Conservation (phyloP, 306 rosid species). For the Malus asiatica region DNA sequence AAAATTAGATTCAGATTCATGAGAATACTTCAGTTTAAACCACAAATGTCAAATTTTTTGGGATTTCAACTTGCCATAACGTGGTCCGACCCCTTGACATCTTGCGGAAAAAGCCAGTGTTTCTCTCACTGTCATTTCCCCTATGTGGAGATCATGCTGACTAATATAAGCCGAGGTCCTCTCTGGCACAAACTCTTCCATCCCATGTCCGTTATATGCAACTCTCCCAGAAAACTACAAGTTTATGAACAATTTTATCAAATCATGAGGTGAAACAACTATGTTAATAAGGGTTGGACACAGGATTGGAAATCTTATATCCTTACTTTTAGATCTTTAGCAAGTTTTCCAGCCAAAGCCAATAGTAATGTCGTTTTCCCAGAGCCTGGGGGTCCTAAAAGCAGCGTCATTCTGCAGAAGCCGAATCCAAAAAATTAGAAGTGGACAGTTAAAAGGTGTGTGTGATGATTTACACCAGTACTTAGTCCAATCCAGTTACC, state of each 20-base stretch:
- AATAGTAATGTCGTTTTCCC: conserved; percentile 72
- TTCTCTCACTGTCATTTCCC: conserved; percentile 77
- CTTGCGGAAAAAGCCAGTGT: conserved; percentile 79
- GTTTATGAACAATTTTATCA: background rate
- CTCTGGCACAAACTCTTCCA: conserved; percentile 72
- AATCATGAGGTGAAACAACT: background rate
- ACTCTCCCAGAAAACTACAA: conserved; percentile 49
- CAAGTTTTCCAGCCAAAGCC: conserved; percentile 74
- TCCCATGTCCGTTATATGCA: conserved; percentile 52
- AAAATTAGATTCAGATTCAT: background rate
- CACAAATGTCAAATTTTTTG: background rate
- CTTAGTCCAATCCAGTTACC: background rate
- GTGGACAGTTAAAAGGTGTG: background rate
- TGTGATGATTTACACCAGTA: background rate
- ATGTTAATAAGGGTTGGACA: background rate
- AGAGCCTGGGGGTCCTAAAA: conserved; percentile 88
- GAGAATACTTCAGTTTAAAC: background rate
- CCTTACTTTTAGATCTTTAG: conserved; percentile 30
- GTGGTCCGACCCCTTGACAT: conserved; percentile 70
- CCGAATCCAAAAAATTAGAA: conserved; percentile 14
- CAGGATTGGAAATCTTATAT: background rate
- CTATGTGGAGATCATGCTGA: conserved; percentile 68
- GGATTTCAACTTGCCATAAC: conserved; percentile 43
- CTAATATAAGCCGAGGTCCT: conserved; percentile 72
- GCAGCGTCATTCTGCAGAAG: conserved; percentile 69